Conservation (phyloP, 1,284 basidiomycete species). For the Puccinia polysora region DNA sequence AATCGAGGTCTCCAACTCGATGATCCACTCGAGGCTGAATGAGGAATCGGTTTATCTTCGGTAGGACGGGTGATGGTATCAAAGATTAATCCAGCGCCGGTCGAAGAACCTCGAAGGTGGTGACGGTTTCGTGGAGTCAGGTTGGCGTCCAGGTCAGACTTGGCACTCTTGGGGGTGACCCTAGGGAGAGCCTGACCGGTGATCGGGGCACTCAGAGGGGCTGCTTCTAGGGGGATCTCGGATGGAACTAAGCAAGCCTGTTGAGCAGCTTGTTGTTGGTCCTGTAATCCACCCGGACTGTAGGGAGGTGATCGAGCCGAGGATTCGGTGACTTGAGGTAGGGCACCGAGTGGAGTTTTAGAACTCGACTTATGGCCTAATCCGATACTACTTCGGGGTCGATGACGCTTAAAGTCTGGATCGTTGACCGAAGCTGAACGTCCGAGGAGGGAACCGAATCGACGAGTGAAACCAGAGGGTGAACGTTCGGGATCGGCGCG, state of each 20-base stretch:
- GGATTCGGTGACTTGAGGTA: slow-evolving; percentile 49
- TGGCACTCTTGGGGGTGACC: background rate
- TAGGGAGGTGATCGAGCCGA: slow-evolving; percentile 18
- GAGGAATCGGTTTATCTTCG: background rate
- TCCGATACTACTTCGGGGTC: slow-evolving; percentile 58
- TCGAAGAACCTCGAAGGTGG: slow-evolving; percentile 19
- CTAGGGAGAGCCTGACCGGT: background rate
- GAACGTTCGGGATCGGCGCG: slow-evolving; percentile 52
- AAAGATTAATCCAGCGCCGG: background rate
- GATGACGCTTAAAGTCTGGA: slow-evolving; percentile 47
- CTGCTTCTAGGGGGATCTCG: background rate
- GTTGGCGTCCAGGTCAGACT: slow-evolving; percentile 19
- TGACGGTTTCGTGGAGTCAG: slow-evolving; percentile 6
- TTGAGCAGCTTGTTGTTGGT: slow-evolving; percentile 13
- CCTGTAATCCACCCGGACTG: slow-evolving; percentile 18
- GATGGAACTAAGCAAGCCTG: background rate
- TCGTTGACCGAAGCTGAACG: slow-evolving; percentile 47
- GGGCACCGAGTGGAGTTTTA: slow-evolving; percentile 46
- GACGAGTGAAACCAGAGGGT: slow-evolving; percentile 47
- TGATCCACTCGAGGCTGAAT: slow-evolving; percentile 27
- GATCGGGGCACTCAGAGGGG: slow-evolving; percentile 35
- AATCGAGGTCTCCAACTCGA: slow-evolving; percentile 34
- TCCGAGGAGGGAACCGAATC: slow-evolving; percentile 53
- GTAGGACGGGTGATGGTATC: background rate
- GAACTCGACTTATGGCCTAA: slow-evolving; percentile 58